Evolutionary conservation across 768 basidiomycete species (phyloP), one percentile per base, ranked within the genome.

Genomic region (Boletellus ananas): DNA sequence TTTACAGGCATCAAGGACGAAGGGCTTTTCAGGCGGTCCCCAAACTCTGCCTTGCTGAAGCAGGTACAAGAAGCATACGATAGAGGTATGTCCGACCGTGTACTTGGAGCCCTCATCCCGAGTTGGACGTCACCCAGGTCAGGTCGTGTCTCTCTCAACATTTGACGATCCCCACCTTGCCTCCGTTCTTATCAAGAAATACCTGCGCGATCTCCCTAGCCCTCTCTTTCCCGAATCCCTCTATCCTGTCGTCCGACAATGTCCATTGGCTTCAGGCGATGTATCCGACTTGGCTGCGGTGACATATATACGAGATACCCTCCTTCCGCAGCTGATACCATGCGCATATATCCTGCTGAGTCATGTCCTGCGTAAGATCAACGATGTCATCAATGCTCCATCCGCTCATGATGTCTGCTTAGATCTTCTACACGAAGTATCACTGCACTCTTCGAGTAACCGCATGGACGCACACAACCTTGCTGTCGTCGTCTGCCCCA

Each of bases 51-150:
- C 1, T 63, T 89, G 57, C 73, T 93, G 23, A 80, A 75, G 50
- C 83, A 89, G 52, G 89, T 84, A 11, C 82, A 87, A 58, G 85
- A 89, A 29, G 91, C 90, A 3, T 93, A 93, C 58, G 88, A 94
- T 62, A 72, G 91, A 68, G 90, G 89, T 82, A 49, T 25, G 43
- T 42, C 27, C 49, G 34, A 8, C 16, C 51, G 3, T 34, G 8
- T 20, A 13, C 42, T 10, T 12, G 3, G 37, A 8, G 43, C 1
- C 51, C 36, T 46, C 51, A 36, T 50, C 36, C 48, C 47, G 36
- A 47, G 25, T 21, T 33, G 27, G 58, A 18, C 45, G 54, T 43
- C 6, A 34, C 43, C 5, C 48, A 87, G 87, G 87, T 12, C 80
- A 90, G 54, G 83, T 91, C 1, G 85, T 94, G 10, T 88, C 87